Evolutionary conservation across 257 asterid genomes (phyloP), one percentile per base, ranked within the genome.

Genomic region (Asclepias syriaca): DNA sequence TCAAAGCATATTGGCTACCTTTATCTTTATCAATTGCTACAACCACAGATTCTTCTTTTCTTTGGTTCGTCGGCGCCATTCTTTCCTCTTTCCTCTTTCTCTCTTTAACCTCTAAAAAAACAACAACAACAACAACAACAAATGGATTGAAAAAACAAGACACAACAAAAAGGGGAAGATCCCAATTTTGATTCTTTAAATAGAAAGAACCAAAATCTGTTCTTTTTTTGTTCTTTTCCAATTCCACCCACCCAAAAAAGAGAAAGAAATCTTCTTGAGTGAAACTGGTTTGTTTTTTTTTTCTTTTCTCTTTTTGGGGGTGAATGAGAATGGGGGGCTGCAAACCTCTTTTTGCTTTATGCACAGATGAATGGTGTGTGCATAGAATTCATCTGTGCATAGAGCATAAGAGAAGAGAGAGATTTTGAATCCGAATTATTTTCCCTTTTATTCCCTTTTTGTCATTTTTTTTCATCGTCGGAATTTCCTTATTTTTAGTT

Each of bases 21-120:
- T 95, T 95, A 70, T 92, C 97, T 75, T 88, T 95, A 77, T 95
- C 96, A 4, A 92, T 92, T 60, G 97, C 97, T 19, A 91, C 93
- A 18, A 79, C 96, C 2, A 89, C 90, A 77, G 73, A 74, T 68
- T 84, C 95, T 45, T 75, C 85, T 67, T 65, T 84, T 77, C 76
- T 85, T 27, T 24, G 27, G 27, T 24, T 24, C 27, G 0, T 24
- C 27, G 27, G 27, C 27, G 27, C 27, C 27, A 24, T 24, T 24
- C 0, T 24, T 24, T 24, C 27, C 27, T 24, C 27, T 24, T 24
- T n/a, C n/a, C n/a, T n/a, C n/a, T n/a, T n/a, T n/a, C n/a, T n/a
- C n/a, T n/a, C n/a, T n/a, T 24, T 24, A 24, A 24, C 27, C 27
- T 24, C 27, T n/a, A n/a, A n/a, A n/a, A n/a, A n/a, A n/a, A n/a